Conservation (phyloP, 2,329 filamentous ascomycete genomes). For the Aureobasidium sp. region DNA sequence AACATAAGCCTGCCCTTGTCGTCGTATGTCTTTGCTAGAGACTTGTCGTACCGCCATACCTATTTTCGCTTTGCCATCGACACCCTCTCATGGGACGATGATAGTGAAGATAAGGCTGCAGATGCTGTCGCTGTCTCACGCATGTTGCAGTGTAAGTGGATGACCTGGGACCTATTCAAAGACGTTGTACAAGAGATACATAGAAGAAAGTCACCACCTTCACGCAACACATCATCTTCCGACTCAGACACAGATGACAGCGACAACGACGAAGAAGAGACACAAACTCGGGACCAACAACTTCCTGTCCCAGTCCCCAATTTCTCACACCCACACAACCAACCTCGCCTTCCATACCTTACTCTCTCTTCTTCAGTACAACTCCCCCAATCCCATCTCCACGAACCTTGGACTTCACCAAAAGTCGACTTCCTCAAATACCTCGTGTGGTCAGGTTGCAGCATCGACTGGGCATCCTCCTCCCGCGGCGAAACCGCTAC, state of each 20-base stretch:
- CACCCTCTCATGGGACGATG: slow-evolving; percentile 24
- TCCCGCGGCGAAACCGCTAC: slow-evolving; percentile 31
- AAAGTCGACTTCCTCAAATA: slow-evolving; percentile 28
- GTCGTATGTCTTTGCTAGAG: slow-evolving; percentile 30
- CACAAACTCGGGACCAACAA: background rate
- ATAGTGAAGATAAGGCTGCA: background rate
- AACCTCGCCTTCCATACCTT: slow-evolving; percentile 29
- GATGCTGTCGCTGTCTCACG: slow-evolving; percentile 26
- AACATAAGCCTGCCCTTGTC: slow-evolving; percentile 36
- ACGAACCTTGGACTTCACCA: slow-evolving; percentile 31
- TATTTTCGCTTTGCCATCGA: slow-evolving; percentile 31
- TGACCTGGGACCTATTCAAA: slow-evolving; percentile 37
- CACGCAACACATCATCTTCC: slow-evolving; percentile 27
- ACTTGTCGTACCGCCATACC: slow-evolving; percentile 35
- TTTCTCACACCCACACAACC: slow-evolving; percentile 20
- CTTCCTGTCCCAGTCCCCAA: background rate
- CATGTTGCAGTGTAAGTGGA: slow-evolving; percentile 36
- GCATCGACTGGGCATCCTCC: slow-evolving; percentile 22
- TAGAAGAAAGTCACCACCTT: slow-evolving; percentile 1
- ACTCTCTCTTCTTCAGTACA: slow-evolving; percentile 17
- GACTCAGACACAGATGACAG: slow-evolving; percentile 3
- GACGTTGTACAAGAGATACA: slow-evolving; percentile 25
- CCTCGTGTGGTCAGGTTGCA: slow-evolving; percentile 18
- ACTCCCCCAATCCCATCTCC: slow-evolving; percentile 23
- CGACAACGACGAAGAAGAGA: background rate